A percentile compares a stretch with the other conserved stretches of the same genome.
phyloP scores from a whole-genome alignment of 805 yeast species.

The Yueomyces sp. region DNA sequence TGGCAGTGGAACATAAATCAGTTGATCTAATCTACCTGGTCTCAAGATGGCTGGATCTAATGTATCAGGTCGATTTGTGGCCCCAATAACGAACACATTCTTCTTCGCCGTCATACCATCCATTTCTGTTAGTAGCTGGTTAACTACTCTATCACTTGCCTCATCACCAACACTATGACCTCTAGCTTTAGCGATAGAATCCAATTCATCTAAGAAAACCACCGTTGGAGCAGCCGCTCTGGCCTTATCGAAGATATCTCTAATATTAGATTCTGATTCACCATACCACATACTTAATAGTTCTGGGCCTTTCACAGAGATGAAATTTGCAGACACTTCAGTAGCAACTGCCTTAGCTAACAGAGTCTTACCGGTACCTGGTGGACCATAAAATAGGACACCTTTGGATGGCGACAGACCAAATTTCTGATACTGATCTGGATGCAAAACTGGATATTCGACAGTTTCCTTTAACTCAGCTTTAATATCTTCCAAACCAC shows the following conservation, averaged over 20 bases:
- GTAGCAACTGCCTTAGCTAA: constrained; percentile 98
- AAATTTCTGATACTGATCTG: constrained; percentile 95
- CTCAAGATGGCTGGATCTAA: constrained; percentile 96
- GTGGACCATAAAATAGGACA: constrained; percentile 96
- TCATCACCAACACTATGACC: constrained; percentile 94
- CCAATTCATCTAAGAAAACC: constrained; percentile 94
- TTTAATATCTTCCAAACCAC: constrained; percentile 94
- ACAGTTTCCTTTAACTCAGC: constrained; percentile 96
- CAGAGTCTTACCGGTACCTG: constrained; percentile 98
- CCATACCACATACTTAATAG: constrained; percentile 96
- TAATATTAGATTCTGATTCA: constrained; percentile 91
- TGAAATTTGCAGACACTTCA: constrained; percentile 95
- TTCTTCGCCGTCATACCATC: constrained; percentile 99
- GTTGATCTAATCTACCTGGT: constrained; percentile 97
- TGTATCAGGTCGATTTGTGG: constrained; percentile 98
- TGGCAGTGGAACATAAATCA: constrained; percentile 95
- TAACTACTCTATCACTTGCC: constrained; percentile 95
- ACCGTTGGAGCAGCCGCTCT: constrained; percentile 99
- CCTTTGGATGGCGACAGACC: constrained; percentile 97
- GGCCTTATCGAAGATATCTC: constrained; percentile 96
- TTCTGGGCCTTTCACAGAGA: constrained; percentile 45
- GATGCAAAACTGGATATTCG: constrained; percentile 96
- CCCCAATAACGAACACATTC: constrained; percentile 97
- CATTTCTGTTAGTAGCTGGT: constrained; percentile 94
- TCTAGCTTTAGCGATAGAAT: constrained; percentile 95